phyloP scores from a whole-genome alignment of 1,284 basidiomycete species.

The Tilletia setariae region DNA sequence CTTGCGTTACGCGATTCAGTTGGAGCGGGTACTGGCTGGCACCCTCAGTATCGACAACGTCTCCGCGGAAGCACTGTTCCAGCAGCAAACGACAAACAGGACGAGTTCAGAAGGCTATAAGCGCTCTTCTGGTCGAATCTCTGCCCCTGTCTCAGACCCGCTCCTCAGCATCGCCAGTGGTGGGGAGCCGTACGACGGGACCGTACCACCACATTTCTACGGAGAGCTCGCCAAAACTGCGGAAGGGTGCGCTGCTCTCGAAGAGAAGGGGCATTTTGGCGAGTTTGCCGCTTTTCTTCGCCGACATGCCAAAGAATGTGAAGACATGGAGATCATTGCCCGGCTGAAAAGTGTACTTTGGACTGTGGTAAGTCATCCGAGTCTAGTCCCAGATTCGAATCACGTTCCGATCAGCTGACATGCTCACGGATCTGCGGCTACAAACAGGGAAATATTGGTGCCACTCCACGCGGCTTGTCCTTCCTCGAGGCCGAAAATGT shows the following conservation, averaged over 20 bases:
- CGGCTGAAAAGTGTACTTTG: constrained; percentile 93
- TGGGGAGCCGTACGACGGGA: constrained; percentile 62
- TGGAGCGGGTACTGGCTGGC: constrained; percentile 78
- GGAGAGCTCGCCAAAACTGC: constrained; percentile 95
- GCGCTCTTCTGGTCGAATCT: too few relatives aligned
- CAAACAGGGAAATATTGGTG: constrained; percentile 78
- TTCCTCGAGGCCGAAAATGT: constrained; percentile 93
- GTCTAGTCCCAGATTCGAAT: too few relatives aligned
- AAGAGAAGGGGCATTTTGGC: constrained; percentile 82
- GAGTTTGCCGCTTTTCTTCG: constrained; percentile 89
- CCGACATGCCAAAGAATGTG: constrained; percentile 76
- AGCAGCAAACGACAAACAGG: constrained; percentile 14
- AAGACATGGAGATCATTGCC: constrained; percentile 76
- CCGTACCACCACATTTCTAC: constrained; percentile 91
- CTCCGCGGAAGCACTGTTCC: constrained; percentile 41
- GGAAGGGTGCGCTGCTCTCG: constrained; percentile 82
- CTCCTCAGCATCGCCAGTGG: neutral
- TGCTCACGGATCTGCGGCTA: neutral
- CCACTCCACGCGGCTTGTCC: constrained; percentile 81
- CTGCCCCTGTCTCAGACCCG: neutral
- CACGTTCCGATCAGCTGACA: too few relatives aligned
- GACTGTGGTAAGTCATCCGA: constrained; percentile 72
- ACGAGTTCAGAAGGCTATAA: neutral
- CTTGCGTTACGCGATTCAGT: constrained; percentile 76
- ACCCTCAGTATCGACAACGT: constrained; percentile 64